Evolutionary conservation across 345 rosid species (phyloP).

Genomic region (Erucastrum elatum): DNA sequence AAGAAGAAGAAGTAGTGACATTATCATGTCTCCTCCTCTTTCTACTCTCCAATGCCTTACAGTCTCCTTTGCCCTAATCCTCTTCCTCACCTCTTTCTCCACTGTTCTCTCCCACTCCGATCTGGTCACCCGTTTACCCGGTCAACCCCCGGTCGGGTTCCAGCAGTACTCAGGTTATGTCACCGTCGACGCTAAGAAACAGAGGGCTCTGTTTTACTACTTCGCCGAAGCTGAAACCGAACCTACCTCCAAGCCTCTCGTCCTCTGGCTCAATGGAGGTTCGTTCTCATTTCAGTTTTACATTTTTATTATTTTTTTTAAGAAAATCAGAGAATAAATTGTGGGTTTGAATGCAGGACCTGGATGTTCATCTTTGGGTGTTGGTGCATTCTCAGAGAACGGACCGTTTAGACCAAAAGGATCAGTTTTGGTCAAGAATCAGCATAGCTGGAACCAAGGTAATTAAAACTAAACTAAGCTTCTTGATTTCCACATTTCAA

Average conservation of each 20-base stretch:
- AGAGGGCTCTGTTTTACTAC: slow-evolving; percentile 89
- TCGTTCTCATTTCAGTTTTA: neutral
- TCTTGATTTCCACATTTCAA: neutral
- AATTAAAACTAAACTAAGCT: neutral
- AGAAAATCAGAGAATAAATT: too few relatives aligned
- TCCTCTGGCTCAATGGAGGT: slow-evolving; percentile 99
- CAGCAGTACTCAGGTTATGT: slow-evolving; percentile 87
- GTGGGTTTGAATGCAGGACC: slow-evolving; percentile 45
- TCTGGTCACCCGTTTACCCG: slow-evolving; percentile 60
- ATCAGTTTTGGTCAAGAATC: slow-evolving; percentile 63
- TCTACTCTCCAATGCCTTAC: slow-evolving; percentile 32
- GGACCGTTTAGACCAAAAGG: slow-evolving; percentile 98
- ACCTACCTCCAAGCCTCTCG: slow-evolving; percentile 81
- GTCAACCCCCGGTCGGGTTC: slow-evolving; percentile 80
- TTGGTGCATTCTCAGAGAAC: slow-evolving; percentile 94
- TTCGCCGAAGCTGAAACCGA: slow-evolving; percentile 84
- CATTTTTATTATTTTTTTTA: too few relatives aligned
- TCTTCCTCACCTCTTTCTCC: neutral
- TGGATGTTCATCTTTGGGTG: slow-evolving; percentile 95
- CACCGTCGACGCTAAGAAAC: slow-evolving; percentile 62
- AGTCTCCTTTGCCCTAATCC: slow-evolving; percentile 41
- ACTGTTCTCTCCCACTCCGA: slow-evolving; percentile 39
- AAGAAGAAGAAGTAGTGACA: neutral
- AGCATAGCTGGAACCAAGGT: slow-evolving; percentile 94
- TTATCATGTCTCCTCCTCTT: slow-evolving; percentile 22